Conservation (phyloP, 225 moss, liverwort and hornwort genomes). For the Bryoerythrophyllum caledonicum region DNA sequence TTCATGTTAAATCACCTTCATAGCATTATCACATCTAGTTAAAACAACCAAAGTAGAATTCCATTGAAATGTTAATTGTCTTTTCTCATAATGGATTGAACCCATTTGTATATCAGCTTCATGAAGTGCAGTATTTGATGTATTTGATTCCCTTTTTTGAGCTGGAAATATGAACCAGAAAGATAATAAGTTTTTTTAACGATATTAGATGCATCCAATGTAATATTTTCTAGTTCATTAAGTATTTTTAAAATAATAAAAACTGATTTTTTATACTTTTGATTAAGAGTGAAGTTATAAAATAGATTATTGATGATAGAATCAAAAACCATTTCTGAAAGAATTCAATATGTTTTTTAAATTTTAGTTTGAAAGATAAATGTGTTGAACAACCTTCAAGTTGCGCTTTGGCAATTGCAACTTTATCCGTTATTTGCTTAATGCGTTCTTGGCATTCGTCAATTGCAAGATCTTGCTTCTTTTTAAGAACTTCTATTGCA, state of each 20-base stretch:
- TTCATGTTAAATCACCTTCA: slow-evolving; percentile 49
- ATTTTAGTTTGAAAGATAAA: too few relatives aligned
- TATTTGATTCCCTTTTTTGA: slow-evolving; percentile 71
- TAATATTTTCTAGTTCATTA: not conserved
- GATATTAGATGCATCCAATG: not conserved
- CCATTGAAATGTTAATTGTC: slow-evolving; percentile 89
- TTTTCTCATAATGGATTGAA: slow-evolving; percentile 69
- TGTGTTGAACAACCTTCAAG: slow-evolving; percentile 47
- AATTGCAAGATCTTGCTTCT: slow-evolving; percentile 76
- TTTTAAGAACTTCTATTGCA: slow-evolving; percentile 56
- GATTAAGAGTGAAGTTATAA: too few relatives aligned
- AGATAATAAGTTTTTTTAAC: not conserved
- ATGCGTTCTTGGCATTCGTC: slow-evolving; percentile 69
- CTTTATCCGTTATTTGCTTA: slow-evolving; percentile 55
- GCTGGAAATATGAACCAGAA: slow-evolving; percentile 27
- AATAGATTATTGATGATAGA: too few relatives aligned
- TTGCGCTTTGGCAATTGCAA: slow-evolving; percentile 56
- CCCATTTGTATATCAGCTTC: slow-evolving; percentile 88
- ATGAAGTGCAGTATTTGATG: slow-evolving; percentile 64
- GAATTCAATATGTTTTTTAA: too few relatives aligned
- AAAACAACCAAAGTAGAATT: slow-evolving; percentile 82
- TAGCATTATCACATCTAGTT: slow-evolving; percentile 58
- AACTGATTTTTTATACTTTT: too few relatives aligned
- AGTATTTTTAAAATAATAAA: not conserved
- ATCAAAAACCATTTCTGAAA: too few relatives aligned